Conservation (phyloP, 2,329 filamentous ascomycete genomes). For the Claviceps quebecensis region DNA sequence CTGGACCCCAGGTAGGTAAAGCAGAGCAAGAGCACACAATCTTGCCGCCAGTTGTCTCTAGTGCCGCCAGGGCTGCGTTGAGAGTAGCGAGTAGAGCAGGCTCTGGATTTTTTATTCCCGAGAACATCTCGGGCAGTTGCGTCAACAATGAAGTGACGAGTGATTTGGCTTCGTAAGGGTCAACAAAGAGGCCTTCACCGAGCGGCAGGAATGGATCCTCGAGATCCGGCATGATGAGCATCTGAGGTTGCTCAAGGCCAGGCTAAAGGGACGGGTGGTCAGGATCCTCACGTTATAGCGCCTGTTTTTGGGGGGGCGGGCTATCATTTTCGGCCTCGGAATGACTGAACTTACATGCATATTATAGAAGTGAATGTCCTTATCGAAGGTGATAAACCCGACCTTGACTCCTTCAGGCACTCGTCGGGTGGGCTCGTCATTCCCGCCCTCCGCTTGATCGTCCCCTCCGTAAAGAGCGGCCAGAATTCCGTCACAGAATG, state of each 20-base stretch:
- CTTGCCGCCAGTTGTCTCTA: constrained; percentile 82
- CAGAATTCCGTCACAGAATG: constrained; percentile 79
- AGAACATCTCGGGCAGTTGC: constrained; percentile 74
- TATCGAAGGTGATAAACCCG: constrained; percentile 91
- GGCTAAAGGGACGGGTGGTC: constrained; percentile 32
- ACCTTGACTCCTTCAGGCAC: constrained; percentile 74
- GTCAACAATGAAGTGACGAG: constrained; percentile 81
- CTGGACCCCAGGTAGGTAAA: constrained; percentile 86
- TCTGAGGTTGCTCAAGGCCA: constrained; percentile 73
- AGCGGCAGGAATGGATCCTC: constrained; percentile 93
- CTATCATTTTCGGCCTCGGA: neutral
- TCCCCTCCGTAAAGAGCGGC: constrained; percentile 68
- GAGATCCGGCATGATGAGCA: constrained; percentile 97
- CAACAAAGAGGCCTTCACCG: constrained; percentile 84
- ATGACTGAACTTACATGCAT: constrained; percentile 51
- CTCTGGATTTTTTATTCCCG: constrained; percentile 77
- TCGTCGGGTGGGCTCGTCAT: constrained; percentile 37
- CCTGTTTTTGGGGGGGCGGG: too few species aligned
- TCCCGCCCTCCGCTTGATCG: constrained; percentile 32
- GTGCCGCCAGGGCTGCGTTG: constrained; percentile 68
- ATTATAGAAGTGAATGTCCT: constrained; percentile 97
- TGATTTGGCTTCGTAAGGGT: constrained; percentile 76
- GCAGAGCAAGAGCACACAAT: constrained; percentile 75
- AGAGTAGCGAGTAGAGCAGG: constrained; percentile 75
- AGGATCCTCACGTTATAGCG: neutral